phyloP scores from a whole-genome alignment of 805 yeast species.

The Tetrapisispora namnaoensis region DNA sequence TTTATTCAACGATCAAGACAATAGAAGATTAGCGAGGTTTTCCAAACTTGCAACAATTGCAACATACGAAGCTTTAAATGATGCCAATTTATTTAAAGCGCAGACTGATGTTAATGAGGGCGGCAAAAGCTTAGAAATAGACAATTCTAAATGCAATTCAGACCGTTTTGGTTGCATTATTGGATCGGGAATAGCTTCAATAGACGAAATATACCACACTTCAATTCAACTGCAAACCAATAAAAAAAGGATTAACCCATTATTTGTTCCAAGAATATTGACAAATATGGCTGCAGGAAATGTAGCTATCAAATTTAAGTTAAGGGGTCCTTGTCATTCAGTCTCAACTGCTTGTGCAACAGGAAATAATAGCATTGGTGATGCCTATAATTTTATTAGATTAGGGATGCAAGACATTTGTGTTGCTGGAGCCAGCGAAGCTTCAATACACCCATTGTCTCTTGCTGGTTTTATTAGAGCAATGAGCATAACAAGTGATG shows the following conservation, averaged over 20 bases:
- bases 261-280: conserved; percentile 74
- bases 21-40: conserved; percentile 56
- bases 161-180: conserved; percentile 57
- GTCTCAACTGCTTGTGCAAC: conserved; percentile 96
- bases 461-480: conserved; percentile 89
- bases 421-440: conserved; percentile 92
- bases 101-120: conserved; percentile 18
- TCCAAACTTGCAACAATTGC: conserved; percentile 75
- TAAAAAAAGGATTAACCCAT: conserved; percentile 52
- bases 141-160: conserved; percentile 19
- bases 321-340: conserved; percentile 80
- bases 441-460: conserved; percentile 76
- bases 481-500: conserved; percentile 54
- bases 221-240: conserved; percentile 27
- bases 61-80: conserved; percentile 63
- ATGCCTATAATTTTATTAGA: conserved; percentile 71
- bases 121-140: conserved; percentile 18
- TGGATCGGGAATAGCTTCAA: conserved; percentile 89
- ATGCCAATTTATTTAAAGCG: conserved; percentile 41
- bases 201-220: conserved; percentile 51
- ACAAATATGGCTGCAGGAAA: conserved; percentile 94
- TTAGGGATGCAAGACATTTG: conserved; percentile 77
- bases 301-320: conserved; percentile 65
- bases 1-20: conserved; percentile 34
- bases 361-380: conserved; percentile 89